Evolutionary conservation across 768 basidiomycete species (phyloP), one percentile per base, ranked within the genome.

Genomic region (Rhodocollybia butyracea): DNA sequence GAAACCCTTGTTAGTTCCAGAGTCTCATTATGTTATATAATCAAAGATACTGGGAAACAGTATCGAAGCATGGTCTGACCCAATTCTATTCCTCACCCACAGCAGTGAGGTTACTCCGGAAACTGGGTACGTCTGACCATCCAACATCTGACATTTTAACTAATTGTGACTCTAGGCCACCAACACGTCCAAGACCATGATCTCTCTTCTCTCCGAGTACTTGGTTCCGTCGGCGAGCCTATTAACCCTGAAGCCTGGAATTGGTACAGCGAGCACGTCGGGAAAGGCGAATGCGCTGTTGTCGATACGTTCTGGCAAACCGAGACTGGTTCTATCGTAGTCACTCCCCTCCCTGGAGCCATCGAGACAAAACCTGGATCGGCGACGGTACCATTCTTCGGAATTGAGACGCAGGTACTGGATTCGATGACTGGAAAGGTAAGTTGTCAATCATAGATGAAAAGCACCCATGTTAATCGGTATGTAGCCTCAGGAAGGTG

Each of bases 201-300:
- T 67, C 80, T 99, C 46, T 84, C 79, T 64, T 81, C 80, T 15
- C 71, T 99, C 56, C 85, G 97, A 56, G 88, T 97, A 6, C 76
- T 99, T 36, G 96, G 97, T 22, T 87, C 80, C 57, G 97, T 98
- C 42, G 97, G 96, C 54, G 97, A 99, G 74, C 97, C 97, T 1
- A 98, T 99, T 77, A 98, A 98, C 72, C 94, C 95, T 26, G 96
- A 98, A 70, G 96, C 96, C 11, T 98, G 97, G 96, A 83, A 95
- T 64, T 98, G 96, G 96, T 97, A 95, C 73, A 94, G 96, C 70
- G 94, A 97, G 65, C 84, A 93, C 65, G 94, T 97, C 52, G 97
- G 96, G 10, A 81, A 82, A 64, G 78, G 72, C 61, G 81, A 98
- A 69, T 95, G 92, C 67, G 93, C 96, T 5, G 86, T 98, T 60